Evolutionary conservation across 371 early-diverging fungal species (phyloP).

Genomic region (Fennellomyces sp.): DNA sequence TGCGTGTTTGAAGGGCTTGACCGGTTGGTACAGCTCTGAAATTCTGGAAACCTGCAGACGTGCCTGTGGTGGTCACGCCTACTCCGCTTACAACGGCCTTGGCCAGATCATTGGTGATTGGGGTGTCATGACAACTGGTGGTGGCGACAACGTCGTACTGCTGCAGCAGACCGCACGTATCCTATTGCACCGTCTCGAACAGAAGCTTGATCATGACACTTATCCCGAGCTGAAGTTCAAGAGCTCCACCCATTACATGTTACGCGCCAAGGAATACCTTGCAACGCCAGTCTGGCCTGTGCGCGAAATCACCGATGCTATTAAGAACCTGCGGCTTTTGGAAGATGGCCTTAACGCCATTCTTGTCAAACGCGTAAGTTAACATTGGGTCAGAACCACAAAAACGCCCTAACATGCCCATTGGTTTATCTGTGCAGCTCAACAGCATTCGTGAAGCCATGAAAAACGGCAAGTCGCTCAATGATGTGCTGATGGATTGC

Average conservation of each 20-base stretch:
- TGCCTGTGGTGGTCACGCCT: constrained; percentile 65
- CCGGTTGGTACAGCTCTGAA: constrained; percentile 64
- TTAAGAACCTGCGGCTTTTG: constrained; percentile 22
- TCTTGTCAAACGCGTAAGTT: constrained; percentile 42
- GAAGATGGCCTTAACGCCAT: constrained; percentile 37
- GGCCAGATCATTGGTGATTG: constrained; percentile 66
- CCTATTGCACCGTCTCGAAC: constrained; percentile 27
- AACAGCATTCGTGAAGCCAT: constrained; percentile 26
- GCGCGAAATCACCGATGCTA: constrained; percentile 18
- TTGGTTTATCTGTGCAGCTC: constrained; percentile 17
- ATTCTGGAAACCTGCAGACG: constrained; percentile 63
- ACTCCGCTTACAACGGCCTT: constrained; percentile 70
- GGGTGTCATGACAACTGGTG: constrained; percentile 76
- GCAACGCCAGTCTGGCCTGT: constrained; percentile 25
- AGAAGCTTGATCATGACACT: constrained; percentile 29
- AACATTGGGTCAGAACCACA: too few species aligned
- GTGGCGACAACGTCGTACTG: constrained; percentile 73
- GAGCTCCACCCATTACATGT: constrained; percentile 36
- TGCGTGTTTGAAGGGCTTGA: constrained; percentile 56
- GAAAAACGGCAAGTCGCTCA: constrained; percentile 19
- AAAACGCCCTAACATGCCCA: too few species aligned
- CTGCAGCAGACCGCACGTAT: constrained; percentile 61
- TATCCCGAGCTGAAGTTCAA: constrained; percentile 39
- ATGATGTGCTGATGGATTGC: constrained; percentile 38
- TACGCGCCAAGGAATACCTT: constrained; percentile 30